Evolutionary conservation across 2,329 filamentous ascomycete genomes (phyloP), one percentile per base, ranked within the genome.

Genomic region (Hypoxylon sp.): DNA sequence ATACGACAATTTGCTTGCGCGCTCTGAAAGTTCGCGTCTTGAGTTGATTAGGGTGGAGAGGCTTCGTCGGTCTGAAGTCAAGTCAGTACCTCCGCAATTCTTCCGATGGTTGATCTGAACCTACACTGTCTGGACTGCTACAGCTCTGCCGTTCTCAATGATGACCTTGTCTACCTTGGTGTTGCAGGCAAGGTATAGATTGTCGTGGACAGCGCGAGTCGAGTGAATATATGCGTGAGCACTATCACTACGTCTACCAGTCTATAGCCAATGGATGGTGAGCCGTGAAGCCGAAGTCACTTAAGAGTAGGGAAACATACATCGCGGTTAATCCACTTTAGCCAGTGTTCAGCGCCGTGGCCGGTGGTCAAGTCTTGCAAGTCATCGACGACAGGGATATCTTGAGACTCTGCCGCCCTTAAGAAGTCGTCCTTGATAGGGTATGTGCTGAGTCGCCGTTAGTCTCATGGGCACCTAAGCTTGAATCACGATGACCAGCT

Each of bases 361-460:
- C 80, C 89, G 0, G 89, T 91, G 26, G 80, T 80, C 54, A 93
- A 80, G 72, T 94, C 91, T 75, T 94, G 89, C 2, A 93, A 82
- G 74, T 94, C 91, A 74, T 94, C 91, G 11, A 91, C 92, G 11
- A 87, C 83, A 0, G 80, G 91, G 62, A 93, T 93, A 18, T 88
- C 91, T 74, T 93, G 91, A 0, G 89, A 89, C 72, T 93, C 90
- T 2, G 87, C 82, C 14, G 90, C 90, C 18, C 90, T 83, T 36
- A 93, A 81, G 82, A 93, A 93, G 78, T 95, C 91, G 53, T 93
- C 89, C 84, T 91, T 93, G 78, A 94, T 89, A 1, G 91, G 91
- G 71, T 94, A 94, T 3, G 89, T 91, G 78, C 82, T 80, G 28
- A 2, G 42, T 3, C 1, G 2, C 4, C 4, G 53, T 74, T 45